Base-by-base conservation (phyloP, 176 grass and related monocot species). In the Musa schizocarpa region DNA sequence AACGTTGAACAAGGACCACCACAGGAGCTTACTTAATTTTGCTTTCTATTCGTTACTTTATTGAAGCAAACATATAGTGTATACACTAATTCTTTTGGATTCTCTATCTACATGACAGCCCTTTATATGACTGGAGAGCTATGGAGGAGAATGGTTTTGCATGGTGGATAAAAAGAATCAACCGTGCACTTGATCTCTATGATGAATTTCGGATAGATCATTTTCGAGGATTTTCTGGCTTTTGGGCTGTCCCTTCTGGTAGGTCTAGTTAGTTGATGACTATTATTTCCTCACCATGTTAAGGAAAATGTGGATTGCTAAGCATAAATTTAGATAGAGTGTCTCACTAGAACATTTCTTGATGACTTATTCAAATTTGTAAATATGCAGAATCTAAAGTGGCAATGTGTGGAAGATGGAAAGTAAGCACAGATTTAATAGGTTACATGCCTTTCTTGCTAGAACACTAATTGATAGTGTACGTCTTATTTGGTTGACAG, bases 141-240 rank as follows among this genome's bases (percentile, higher is more conserved):
- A 97, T 97, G 94, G 90, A 97, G 77, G 83, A 52, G 56, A 83
- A 80, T 52, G 88, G 86, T 6, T 97, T 90, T 86, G 54, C 77
- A 68, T 97, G 94, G 94, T 97, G 93, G 93, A 65, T 88, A 86
- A 81, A 90, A 68, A 92, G 93, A 89, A 97, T 97, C 75, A 88
- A 81, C 48, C 93, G 93, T 53, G 93, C 93, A 14, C 88, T 97
- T 88, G 93, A 97, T 87, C 86, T 97, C 64, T 97, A 97, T 59
- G 90, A 97, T 70, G 93, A 97, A 85, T 97, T 97, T 59, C 87
- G 93, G 49, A 97, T 97, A 72, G 93, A 97, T 50, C 93, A 97
- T 88, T 97, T 97, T 78, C 90, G 93, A 43, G 93, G 93, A 8
- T 86, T 97, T 80, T 75, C 87, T 34, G 88, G 93, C 53, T 97